These are phyloP conservation scores for Exophiala calicioides DNA, from an alignment of 2,329 filamentous ascomycete species.

Conservation along the genomic window DNA sequence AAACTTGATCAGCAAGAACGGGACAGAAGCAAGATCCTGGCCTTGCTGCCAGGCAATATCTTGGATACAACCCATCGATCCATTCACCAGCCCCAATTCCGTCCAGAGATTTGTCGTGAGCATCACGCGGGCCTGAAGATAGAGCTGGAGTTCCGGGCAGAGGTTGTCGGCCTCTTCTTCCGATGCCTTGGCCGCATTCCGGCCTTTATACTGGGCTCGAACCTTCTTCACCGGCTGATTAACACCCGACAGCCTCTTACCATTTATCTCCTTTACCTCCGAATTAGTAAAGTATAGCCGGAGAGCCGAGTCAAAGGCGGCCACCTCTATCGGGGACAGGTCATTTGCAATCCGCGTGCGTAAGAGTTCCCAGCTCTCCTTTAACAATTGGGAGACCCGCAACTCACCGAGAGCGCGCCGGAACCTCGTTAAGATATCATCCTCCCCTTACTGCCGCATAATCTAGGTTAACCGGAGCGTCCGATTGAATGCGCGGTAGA, in stretches of 20 bases:
- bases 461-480: not conserved
- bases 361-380: not conserved
- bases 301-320: not conserved
- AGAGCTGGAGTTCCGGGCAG: not conserved
- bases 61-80: not conserved
- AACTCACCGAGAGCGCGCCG: not conserved
- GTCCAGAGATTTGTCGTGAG: not conserved
- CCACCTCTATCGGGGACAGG: not conserved
- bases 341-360: not conserved
- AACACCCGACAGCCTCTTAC: not conserved
- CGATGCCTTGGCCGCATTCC: not conserved
- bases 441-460: not conserved
- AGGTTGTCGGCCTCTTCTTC: not conserved
- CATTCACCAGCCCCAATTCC: not conserved
- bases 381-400: not conserved
- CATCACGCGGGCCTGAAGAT: not conserved
- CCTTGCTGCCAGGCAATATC: not conserved
- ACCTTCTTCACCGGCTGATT: not conserved
- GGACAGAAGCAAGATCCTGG: not conserved
- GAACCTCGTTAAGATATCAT: not conserved
- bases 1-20: not conserved
- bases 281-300: not conserved
- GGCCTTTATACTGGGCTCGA: not conserved
- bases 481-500: not conserved
- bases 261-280: not conserved